Evolutionary conservation across 2,329 filamentous ascomycete species (phyloP).

Genomic region (Exutisphaerella laricina): DNA sequence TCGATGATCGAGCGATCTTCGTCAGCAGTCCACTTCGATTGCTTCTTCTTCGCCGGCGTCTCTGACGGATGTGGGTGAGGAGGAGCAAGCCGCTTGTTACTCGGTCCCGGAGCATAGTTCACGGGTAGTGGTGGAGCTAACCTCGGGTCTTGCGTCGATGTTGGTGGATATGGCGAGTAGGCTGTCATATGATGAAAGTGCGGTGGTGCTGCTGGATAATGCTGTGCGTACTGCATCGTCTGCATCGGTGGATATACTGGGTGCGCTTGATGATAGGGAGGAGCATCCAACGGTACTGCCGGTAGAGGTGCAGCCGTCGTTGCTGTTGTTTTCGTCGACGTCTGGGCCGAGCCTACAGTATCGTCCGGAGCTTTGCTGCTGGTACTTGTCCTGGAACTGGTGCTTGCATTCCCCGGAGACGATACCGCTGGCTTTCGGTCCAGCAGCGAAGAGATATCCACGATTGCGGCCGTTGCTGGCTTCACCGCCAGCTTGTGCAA

Average conservation of each 20-base stretch:
- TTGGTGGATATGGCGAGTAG: slow-evolving; percentile 27
- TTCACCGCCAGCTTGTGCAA: slow-evolving; percentile 39
- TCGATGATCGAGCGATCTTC: slow-evolving; percentile 94
- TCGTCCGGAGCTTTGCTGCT: slow-evolving; percentile 26
- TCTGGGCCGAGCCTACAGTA: slow-evolving; percentile 16
- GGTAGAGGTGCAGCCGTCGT: slow-evolving; percentile 22
- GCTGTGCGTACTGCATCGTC: slow-evolving; percentile 25
- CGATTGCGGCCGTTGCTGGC: slow-evolving; percentile 58
- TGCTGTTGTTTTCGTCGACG: slow-evolving; percentile 22
- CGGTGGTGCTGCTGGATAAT: slow-evolving; percentile 18
- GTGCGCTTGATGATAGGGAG: slow-evolving; percentile 12
- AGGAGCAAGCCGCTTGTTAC: slow-evolving; percentile 39
- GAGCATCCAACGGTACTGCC: slow-evolving; percentile 14
- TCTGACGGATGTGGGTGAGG: slow-evolving; percentile 45
- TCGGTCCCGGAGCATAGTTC: slow-evolving; percentile 40
- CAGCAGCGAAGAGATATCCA: slow-evolving; percentile 93
- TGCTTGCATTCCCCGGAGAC: slow-evolving; percentile 45
- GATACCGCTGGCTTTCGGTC: slow-evolving; percentile 65
- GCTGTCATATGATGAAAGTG: slow-evolving; percentile 26
- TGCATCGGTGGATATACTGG: slow-evolving; percentile 27
- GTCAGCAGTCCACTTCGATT: slow-evolving; percentile 93
- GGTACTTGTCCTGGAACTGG: slow-evolving; percentile 29
- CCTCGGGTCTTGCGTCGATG: slow-evolving; percentile 26
- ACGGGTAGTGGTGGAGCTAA: slow-evolving; percentile 24
- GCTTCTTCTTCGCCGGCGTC: slow-evolving; percentile 84